Conservation (phyloP, 179 eudicot genomes). For the Camellia oleifera region DNA sequence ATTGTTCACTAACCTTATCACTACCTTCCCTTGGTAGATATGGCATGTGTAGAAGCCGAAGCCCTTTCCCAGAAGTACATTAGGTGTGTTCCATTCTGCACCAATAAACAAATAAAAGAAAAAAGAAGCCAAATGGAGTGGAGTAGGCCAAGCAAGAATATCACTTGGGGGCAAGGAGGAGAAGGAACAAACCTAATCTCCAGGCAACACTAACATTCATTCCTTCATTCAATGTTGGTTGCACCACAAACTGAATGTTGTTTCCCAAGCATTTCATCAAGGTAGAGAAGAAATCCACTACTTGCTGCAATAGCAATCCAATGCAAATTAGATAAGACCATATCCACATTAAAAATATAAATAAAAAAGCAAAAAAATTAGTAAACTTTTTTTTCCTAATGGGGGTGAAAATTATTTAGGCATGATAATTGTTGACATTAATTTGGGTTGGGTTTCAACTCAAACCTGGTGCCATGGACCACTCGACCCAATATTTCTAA, state of each 20-base stretch:
- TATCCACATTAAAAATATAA: no score
- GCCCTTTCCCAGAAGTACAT: slow-evolving; percentile 52
- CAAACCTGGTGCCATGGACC: no score
- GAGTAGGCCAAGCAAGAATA: background rate
- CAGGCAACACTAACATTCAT: slow-evolving; percentile 54
- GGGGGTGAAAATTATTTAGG: no score
- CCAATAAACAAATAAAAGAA: background rate
- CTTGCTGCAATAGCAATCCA: slow-evolving; percentile 41
- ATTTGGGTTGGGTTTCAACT: no score
- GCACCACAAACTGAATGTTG: slow-evolving; percentile 46
- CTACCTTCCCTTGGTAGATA: slow-evolving; percentile 49
- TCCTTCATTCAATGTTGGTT: slow-evolving; percentile 48
- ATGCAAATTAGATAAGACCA: background rate
- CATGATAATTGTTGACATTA: no score
- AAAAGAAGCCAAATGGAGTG: background rate
- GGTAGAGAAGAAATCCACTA: slow-evolving; percentile 45
- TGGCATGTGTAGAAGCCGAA: slow-evolving; percentile 52
- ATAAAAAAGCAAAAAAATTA: no score
- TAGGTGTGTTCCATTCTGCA: slow-evolving; percentile 45
- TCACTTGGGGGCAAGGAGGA: background rate
- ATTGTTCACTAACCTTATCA: slow-evolving; percentile 37
- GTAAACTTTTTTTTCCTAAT: no score
- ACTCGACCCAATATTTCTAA: no score
- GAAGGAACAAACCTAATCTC: slow-evolving; percentile 45
- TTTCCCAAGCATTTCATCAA: slow-evolving; percentile 46